phyloP scores from a whole-genome alignment of 257 asterid species.

The Solanum bulbocastanum region DNA sequence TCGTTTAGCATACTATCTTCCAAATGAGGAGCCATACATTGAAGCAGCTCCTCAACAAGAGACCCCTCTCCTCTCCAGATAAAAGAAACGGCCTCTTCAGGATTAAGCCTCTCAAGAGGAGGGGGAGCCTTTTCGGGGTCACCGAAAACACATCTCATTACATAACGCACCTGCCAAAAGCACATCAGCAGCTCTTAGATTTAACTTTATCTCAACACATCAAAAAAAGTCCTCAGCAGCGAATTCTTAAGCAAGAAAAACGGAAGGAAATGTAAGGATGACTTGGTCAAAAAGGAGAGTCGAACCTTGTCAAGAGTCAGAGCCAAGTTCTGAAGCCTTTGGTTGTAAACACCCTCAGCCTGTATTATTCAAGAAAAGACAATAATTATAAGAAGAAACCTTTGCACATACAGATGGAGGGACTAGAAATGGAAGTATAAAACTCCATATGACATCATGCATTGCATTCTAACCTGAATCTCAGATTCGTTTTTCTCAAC shows the following conservation, averaged over 20 bases:
- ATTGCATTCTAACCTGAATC: constrained; percentile 54
- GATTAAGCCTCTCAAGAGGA: constrained; percentile 81
- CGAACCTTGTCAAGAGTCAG: constrained; percentile 91
- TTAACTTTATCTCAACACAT: background rate
- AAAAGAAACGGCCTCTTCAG: constrained; percentile 60
- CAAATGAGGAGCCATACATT: constrained; percentile 71
- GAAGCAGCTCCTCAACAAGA: constrained; percentile 75
- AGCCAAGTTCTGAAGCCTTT: constrained; percentile 96
- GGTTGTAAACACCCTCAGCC: constrained; percentile 98
- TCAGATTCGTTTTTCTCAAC: constrained; percentile 94
- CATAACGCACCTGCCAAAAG: constrained; percentile 81
- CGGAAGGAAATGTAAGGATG: background rate
- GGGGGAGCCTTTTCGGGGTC: constrained; percentile 96
- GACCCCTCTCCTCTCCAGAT: constrained; percentile 94
- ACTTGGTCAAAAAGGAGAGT: background rate
- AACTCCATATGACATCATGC: background rate
- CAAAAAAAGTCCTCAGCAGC: background rate
- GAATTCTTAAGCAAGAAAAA: background rate
- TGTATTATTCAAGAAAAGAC: constrained; percentile 21
- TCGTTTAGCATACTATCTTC: constrained; percentile 62
- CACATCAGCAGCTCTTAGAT: background rate
- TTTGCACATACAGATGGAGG: background rate
- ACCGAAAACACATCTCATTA: constrained; percentile 86
- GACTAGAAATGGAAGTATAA: background rate
- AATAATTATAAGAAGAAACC: background rate